phyloP scores from a whole-genome alignment of 2,329 filamentous ascomycete genomes.

The Penicillium aurantiogriseum region DNA sequence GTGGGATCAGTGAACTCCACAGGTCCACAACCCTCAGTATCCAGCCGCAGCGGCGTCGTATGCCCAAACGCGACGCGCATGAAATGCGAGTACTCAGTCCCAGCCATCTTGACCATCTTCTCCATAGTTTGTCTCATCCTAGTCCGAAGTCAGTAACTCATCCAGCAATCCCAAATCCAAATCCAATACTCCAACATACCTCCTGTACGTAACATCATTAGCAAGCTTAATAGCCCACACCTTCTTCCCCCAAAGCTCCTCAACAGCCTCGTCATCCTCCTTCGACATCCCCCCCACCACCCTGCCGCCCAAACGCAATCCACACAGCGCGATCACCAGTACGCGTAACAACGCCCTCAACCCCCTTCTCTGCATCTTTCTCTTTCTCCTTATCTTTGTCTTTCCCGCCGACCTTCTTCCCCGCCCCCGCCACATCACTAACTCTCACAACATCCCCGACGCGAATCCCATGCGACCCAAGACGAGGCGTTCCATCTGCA shows the following conservation, averaged over 20 bases:
- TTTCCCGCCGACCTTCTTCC: constrained; percentile 31
- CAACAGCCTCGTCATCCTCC: constrained; percentile 45
- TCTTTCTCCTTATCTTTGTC: constrained; percentile 37
- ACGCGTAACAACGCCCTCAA: constrained; percentile 48
- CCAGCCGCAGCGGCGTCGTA: constrained; percentile 52
- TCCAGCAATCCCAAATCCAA: background rate
- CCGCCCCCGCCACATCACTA: constrained; percentile 34
- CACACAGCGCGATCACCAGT: constrained; percentile 44
- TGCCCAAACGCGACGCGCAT: constrained; percentile 62
- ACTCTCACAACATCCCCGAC: constrained; percentile 51
- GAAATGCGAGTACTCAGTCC: constrained; percentile 57
- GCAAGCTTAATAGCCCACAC: constrained; percentile 66
- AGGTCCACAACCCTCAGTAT: constrained; percentile 46
- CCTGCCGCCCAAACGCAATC: constrained; percentile 46
- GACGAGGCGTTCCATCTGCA: constrained; percentile 40
- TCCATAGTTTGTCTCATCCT: constrained; percentile 66
- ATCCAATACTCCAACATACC: constrained; percentile 41
- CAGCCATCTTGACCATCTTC: constrained; percentile 55
- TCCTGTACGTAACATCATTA: constrained; percentile 65
- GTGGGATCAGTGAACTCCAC: constrained; percentile 56
- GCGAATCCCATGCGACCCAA: constrained; percentile 49
- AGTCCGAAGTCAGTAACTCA: constrained; percentile 12
- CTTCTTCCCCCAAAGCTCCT: constrained; percentile 55
- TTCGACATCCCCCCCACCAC: constrained; percentile 35
- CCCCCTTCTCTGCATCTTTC: constrained; percentile 33